Evolutionary conservation across 2,329 filamentous ascomycete genomes (phyloP).

Genomic region (Fusarium scirpi): DNA sequence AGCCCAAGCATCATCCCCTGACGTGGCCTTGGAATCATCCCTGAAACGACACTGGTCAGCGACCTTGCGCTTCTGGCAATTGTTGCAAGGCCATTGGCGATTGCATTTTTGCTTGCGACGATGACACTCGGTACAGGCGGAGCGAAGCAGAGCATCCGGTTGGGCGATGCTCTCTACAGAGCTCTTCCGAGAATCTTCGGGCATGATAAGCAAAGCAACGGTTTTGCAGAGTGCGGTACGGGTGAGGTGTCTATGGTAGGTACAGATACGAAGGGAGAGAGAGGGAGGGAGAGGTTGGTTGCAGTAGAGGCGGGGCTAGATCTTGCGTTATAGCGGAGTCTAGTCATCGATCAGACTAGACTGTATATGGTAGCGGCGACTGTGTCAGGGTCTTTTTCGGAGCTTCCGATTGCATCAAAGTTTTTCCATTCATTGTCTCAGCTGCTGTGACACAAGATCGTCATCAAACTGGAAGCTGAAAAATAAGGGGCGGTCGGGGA

Average conservation of each 20-base stretch:
- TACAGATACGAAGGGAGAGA: background rate
- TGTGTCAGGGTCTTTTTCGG: background rate
- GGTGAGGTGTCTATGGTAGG: background rate
- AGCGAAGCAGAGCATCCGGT: constrained; percentile 4
- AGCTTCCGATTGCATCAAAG: constrained; percentile 1
- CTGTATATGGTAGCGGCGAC: background rate
- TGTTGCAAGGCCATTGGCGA: constrained; percentile 28
- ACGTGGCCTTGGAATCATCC: constrained; percentile 10
- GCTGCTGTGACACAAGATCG: background rate
- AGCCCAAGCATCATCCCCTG: constrained; percentile 9
- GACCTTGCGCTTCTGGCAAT: constrained; percentile 27
- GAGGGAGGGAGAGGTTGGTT: background rate
- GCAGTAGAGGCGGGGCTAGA: constrained; percentile 6
- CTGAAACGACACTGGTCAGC: constrained; percentile 28
- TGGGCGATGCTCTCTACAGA: constrained; percentile 1
- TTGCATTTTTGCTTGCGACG: constrained; percentile 31
- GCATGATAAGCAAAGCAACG: constrained; percentile 1
- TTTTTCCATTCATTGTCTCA: constrained; percentile 25
- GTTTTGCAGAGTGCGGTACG: background rate
- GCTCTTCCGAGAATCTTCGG: constrained; percentile 24
- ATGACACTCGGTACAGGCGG: constrained; percentile 26
- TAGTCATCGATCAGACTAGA: constrained; percentile 11
- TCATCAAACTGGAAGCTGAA: background rate
- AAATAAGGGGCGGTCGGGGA: background rate
- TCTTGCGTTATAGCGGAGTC: background rate